phyloP scores from a whole-genome alignment of 139 green algal species.

The Haematococcus lacustris region DNA sequence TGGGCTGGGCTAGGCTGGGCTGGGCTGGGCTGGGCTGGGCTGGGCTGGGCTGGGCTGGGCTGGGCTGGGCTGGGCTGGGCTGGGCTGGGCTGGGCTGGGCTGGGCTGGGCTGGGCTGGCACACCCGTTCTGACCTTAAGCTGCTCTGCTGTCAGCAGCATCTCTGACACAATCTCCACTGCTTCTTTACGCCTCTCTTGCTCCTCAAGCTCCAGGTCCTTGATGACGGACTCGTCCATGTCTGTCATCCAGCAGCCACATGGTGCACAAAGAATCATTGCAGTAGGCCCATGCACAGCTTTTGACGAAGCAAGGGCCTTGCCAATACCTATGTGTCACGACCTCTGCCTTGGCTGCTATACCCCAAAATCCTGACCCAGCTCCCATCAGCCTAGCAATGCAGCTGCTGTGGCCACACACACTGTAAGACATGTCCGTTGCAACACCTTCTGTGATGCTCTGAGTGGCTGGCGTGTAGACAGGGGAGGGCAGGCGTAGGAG shows the following conservation, averaged over 20 bases:
- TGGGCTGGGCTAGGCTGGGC: no score
- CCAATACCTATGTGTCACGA: background rate
- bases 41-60: no score
- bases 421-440: background rate
- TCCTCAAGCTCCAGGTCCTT: constrained; percentile 8
- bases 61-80: no score
- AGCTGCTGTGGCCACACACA: background rate
- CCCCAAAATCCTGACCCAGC: background rate
- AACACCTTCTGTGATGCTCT: background rate
- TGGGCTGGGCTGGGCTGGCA: no score
- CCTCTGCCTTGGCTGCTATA: background rate
- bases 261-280: background rate
- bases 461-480: constrained; percentile 38
- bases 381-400: background rate
- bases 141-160: constrained; percentile 78
- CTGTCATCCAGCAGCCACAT: background rate
- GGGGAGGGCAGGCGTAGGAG: constrained; percentile 45
- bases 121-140: constrained; percentile 61
- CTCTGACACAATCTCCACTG: constrained; percentile 66
- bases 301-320: background rate
- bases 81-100: no score
- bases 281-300: background rate
- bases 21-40: no score
- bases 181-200: constrained; percentile 25
- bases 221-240: background rate